phyloP scores from a whole-genome alignment of 176 grass and related monocot species.

The Bothriochloa decipiens region DNA sequence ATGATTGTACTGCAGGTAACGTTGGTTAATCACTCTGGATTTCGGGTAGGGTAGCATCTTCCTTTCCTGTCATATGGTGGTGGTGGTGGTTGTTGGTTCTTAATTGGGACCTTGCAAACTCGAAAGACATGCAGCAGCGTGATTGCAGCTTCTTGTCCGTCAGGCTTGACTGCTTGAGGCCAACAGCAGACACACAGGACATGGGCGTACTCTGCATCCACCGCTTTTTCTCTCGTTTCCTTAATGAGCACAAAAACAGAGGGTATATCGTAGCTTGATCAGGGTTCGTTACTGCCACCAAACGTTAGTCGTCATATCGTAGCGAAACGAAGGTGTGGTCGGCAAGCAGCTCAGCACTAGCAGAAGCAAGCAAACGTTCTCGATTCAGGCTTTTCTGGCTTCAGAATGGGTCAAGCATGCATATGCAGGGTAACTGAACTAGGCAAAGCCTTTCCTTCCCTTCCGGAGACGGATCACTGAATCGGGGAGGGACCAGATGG shows the following conservation, averaged over 20 bases:
- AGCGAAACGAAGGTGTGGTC: background rate
- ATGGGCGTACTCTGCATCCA: conserved; percentile 17
- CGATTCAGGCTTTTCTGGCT: background rate
- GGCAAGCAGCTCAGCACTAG: too few species aligned
- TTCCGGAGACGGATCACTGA: background rate
- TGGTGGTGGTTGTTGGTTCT: background rate
- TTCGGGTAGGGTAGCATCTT: background rate
- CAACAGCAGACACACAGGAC: conserved; percentile 29
- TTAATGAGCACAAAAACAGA: conserved; percentile 17
- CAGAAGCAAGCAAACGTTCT: background rate
- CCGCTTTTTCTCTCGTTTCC: background rate
- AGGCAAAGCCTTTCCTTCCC: background rate
- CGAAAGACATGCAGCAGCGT: background rate
- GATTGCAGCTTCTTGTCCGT: conserved; percentile 29
- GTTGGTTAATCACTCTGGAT: background rate
- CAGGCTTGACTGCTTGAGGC: background rate
- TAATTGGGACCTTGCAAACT: conserved; percentile 25
- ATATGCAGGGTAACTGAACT: background rate
- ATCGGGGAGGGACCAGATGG: background rate
- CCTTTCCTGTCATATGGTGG: background rate
- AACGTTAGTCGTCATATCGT: background rate
- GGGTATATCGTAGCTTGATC: background rate
- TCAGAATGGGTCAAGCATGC: background rate
- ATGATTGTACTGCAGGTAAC: background rate
- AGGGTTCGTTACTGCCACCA: too few species aligned